Evolutionary conservation across 2,329 filamentous ascomycete species (phyloP), one percentile per base, ranked within the genome.

Genomic region (Alternaria burnsii): DNA sequence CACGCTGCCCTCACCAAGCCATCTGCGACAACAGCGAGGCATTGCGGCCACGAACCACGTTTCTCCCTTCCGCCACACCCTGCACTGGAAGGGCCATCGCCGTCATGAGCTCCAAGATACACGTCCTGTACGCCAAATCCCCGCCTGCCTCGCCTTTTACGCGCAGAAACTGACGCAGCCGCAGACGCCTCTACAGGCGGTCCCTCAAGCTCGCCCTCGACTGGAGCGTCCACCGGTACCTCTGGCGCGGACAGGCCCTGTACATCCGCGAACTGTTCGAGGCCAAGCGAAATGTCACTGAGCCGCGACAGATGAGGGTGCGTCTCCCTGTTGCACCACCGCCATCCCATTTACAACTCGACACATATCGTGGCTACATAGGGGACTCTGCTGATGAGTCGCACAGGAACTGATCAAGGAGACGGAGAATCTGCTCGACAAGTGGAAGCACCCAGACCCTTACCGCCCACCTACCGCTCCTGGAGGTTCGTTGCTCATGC

Each of bases 401-500:
- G 32, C 40, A 51, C 68, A 99, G 95, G 88, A 88, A 51, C 81
- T 99, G 59, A 86, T 98, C 68, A 87, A 89, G 63, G 93, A 97
- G 82, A 94, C 95, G 5, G 94, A 98, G 80, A 90, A 90, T 70
- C 78, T 97, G 60, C 83, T 99, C 65, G 88, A 95, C 74, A 91
- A 90, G 80, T 99, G 94, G 94, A 98, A 98, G 83, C 95, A 99
- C 76, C 95, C 95, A 4, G 95, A 99, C 79, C 94, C 95, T 32
- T 98, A 97, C 79, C 85, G 87, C 70, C 88, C 90, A 67, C 95
- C 95, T 14, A 97, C 93, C 42, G 94, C 95, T 40, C 95, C 95
- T 11, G 95, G 95, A 86, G 95, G 94, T 95, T 86, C 54, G 69
- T 65, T 59, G 36, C 58, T 55, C 54, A 41, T 40, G 40, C 52